Base-by-base conservation (phyloP, 2,329 filamentous ascomycete genomes). In the Stylonectria norvegica region DNA sequence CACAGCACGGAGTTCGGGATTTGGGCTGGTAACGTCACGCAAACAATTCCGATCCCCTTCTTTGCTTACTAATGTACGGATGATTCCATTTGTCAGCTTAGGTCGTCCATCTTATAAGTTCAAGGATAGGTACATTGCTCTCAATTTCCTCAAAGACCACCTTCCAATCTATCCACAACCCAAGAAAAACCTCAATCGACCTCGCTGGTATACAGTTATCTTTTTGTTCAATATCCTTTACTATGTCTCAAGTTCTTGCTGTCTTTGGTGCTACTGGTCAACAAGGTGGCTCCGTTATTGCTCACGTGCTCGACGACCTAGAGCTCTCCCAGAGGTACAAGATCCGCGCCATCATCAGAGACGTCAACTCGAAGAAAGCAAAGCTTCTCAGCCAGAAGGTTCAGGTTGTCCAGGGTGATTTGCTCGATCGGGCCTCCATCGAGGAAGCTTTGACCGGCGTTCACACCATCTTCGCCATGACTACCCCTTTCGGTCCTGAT, bases 241-340 rank as follows among this genome's bases (percentile, higher is more conserved):
- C n/a, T n/a, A 63, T 63, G 58, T 41, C 51, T 28, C 64, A 67
- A 27, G 47, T 65, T 20, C 57, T 74, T 22, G 65, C 62, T 18
- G 63, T 78, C 17, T 73, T 76, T 36, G 73, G 74, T 7, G 73
- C 72, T 16, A 78, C 74, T 1, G 73, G 74, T 43, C 65, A 71
- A 23, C 75, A 78, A 54, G 74, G 75, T 14, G 61, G 70, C 9
- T 71, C 70, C 7, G 62, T 76, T 7, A 60, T 76, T 39, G 56
- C 67, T 34, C 56, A 62, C 18, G 60, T 78, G 9, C 63, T 76
- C 8, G 61, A 62, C 23, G 66, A 76, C 47, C 50, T 67, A 1
- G 52, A 56, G 3, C 64, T 78, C 14, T 71, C 69, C 2, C 51
- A 65, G 29, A 51, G 68, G 38, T 78, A 67, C 60, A 68, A 61